Conservation (phyloP, 2,329 filamentous ascomycete species). For the Thermothelomyces thermophilus region DNA sequence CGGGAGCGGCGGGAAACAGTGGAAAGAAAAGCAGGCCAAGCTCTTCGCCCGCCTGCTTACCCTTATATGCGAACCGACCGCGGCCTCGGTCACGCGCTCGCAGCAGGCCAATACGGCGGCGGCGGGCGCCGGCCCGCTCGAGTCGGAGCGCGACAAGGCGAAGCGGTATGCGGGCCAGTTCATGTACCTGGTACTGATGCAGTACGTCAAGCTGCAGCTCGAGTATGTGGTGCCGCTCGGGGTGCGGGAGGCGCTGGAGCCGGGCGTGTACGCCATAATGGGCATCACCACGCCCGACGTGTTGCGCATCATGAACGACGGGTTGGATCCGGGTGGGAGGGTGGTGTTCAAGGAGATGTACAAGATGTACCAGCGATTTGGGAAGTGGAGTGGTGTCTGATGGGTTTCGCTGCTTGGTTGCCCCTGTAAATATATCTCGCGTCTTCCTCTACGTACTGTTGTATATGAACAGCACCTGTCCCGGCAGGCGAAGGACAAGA, state of each 20-base stretch:
- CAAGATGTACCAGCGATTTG: slow-evolving; percentile 54
- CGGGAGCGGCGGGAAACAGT: not conserved
- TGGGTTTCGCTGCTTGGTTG: not conserved
- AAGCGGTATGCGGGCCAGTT: slow-evolving; percentile 55
- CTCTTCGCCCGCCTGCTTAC: slow-evolving; percentile 51
- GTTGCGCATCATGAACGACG: slow-evolving; percentile 52
- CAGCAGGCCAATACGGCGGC: slow-evolving; percentile 43
- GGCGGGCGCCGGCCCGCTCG: slow-evolving; percentile 36
- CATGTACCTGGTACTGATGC: slow-evolving; percentile 54
- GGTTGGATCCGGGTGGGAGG: slow-evolving; percentile 52
- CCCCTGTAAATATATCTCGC: not conserved
- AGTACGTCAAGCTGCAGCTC: slow-evolving; percentile 56
- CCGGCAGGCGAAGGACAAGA: no score
- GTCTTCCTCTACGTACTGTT: no score
- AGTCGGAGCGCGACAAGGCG: slow-evolving; percentile 54
- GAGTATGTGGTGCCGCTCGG: slow-evolving; percentile 45
- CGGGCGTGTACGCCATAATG: slow-evolving; percentile 53
- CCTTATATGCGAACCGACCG: slow-evolving; percentile 35
- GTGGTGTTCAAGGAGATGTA: slow-evolving; percentile 54
- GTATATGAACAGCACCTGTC: no score
- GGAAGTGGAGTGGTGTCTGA: slow-evolving; percentile 57
- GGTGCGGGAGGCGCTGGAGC: slow-evolving; percentile 50
- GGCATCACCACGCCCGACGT: slow-evolving; percentile 50
- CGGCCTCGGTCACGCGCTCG: slow-evolving; percentile 32
- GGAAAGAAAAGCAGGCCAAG: slow-evolving; percentile 40